Conservation (phyloP, 208 protist genomes). For the Vickermania ingenoplastis region DNA sequence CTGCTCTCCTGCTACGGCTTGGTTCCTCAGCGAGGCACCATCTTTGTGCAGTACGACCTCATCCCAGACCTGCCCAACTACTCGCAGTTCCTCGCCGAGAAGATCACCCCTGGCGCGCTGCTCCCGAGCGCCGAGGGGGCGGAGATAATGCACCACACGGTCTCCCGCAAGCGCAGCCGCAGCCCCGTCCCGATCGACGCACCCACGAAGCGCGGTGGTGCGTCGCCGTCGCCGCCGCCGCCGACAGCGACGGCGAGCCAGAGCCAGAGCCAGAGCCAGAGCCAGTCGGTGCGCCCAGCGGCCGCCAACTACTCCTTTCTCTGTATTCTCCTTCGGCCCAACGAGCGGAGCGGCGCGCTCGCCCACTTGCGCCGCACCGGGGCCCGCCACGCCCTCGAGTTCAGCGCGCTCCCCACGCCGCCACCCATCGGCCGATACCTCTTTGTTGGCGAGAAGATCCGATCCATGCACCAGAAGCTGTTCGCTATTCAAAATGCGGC, state of each 20-base stretch:
- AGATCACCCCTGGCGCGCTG: slow-evolving; percentile 25
- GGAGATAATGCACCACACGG: neutral
- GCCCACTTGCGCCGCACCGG: slow-evolving; percentile 14
- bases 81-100: slow-evolving; percentile 42
- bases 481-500: slow-evolving; percentile 48
- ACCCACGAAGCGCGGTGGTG: neutral
- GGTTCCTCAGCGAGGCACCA: slow-evolving; percentile 24
- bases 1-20: slow-evolving; percentile 54
- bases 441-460: slow-evolving; percentile 41
- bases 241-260: neutral
- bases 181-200: slow-evolving; percentile 15
- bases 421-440: slow-evolving; percentile 20
- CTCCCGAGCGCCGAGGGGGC: neutral
- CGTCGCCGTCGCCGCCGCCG: neutral
- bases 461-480: slow-evolving; percentile 46
- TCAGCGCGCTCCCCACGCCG: slow-evolving; percentile 12
- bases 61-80: slow-evolving; percentile 55
- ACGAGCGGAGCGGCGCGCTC: slow-evolving; percentile 35
- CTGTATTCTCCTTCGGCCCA: slow-evolving; percentile 46
- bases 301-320: slow-evolving; percentile 30
- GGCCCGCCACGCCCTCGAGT: slow-evolving; percentile 13
- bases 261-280: no score
- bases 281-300: neutral
- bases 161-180: slow-evolving; percentile 17
- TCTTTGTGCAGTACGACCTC: slow-evolving; percentile 62